These are phyloP conservation scores for Aspergillus bridgeri DNA, from an alignment of 495 filamentous ascomycete genomes.

Conservation along the genomic window DNA sequence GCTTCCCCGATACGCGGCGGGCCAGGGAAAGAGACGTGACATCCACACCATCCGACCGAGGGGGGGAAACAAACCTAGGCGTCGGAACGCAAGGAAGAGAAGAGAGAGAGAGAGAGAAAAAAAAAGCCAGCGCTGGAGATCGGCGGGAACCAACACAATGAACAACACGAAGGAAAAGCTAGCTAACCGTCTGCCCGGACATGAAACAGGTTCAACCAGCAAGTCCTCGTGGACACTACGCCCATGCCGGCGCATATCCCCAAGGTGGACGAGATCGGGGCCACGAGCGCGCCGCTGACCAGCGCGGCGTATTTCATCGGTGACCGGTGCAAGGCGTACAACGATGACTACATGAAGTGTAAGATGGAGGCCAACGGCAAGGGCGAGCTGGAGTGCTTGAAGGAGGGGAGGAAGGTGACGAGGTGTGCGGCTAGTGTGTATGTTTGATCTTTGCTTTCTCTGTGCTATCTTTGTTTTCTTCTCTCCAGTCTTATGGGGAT, in stretches of 20 bases:
- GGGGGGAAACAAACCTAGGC: background rate
- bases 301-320: conserved; percentile 98
- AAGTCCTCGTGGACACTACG: conserved; percentile 90
- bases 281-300: conserved; percentile 84
- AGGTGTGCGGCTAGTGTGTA: conserved; percentile 95
- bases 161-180: background rate
- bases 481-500: background rate
- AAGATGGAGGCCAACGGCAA: conserved; percentile 84
- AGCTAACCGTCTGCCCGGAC: conserved; percentile 1
- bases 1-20: conserved; percentile 1
- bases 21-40: conserved; percentile 3
- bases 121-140: background rate
- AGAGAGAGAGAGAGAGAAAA: too few relatives aligned
- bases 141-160: background rate
- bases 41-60: background rate
- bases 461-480: background rate
- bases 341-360: conserved; percentile 99
- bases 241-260: conserved; percentile 90
- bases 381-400: conserved; percentile 92
- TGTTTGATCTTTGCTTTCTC: conserved; percentile 33
- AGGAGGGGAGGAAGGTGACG: conserved; percentile 93
- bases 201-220: conserved; percentile 78
- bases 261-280: conserved; percentile 84
- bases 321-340: conserved; percentile 87
- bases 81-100: background rate